Conservation (phyloP, 2,329 filamentous ascomycete species). For the Thermochaetoides dissita region DNA sequence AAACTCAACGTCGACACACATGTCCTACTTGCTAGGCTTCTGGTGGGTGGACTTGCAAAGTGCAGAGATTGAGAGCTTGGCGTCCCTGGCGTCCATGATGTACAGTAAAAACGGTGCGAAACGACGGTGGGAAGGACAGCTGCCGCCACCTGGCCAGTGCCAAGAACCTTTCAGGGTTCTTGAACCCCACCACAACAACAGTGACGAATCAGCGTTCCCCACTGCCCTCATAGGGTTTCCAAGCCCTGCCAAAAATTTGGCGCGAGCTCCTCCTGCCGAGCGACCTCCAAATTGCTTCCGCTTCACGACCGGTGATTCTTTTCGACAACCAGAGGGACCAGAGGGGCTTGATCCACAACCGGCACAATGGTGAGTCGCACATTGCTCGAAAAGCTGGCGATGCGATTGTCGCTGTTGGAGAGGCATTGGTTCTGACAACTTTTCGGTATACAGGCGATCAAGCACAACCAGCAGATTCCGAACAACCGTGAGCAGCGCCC, state of each 20-base stretch:
- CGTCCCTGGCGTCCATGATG: too few relatives aligned
- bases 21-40: neutral
- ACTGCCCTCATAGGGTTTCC: slow-evolving; percentile 27
- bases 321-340: slow-evolving; percentile 17
- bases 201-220: neutral
- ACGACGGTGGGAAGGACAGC: neutral
- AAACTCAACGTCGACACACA: too few relatives aligned
- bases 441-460: slow-evolving; percentile 62
- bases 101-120: neutral
- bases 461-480: slow-evolving; percentile 98
- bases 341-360: slow-evolving; percentile 34
- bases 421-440: slow-evolving; percentile 10
- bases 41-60: neutral
- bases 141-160: neutral
- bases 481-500: slow-evolving; percentile 64
- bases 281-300: slow-evolving; percentile 24
- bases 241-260: slow-evolving; percentile 29
- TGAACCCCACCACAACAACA: too few relatives aligned
- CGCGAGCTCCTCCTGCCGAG: slow-evolving; percentile 16
- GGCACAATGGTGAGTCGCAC: slow-evolving; percentile 36
- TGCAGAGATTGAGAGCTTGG: too few relatives aligned
- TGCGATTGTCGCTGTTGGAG: slow-evolving; percentile 11
- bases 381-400: slow-evolving; percentile 12
- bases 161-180: neutral
- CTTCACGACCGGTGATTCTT: slow-evolving; percentile 22